Evolutionary conservation across 23 red algal genomes (phyloP).

Genomic region (Gracilaria domingensis): DNA sequence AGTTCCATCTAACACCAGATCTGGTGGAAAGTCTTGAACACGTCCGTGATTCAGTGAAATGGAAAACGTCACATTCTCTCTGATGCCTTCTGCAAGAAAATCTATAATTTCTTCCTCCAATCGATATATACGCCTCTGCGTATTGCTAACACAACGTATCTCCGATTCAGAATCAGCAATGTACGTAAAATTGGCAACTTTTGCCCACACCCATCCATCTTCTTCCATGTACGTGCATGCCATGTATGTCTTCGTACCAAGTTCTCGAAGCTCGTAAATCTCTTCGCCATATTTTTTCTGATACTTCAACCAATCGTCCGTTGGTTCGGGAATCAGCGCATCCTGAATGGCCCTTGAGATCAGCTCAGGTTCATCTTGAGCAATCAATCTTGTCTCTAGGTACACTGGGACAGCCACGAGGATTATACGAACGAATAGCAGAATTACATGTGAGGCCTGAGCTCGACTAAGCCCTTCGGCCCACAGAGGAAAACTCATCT

Average conservation of each 20-base stretch:
- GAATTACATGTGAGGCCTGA: background rate
- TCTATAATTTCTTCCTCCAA: background rate
- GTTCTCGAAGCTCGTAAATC: background rate
- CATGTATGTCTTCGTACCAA: background rate
- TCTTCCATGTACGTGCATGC: constrained; percentile 5
- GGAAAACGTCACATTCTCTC: background rate
- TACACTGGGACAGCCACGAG: constrained; percentile 1
- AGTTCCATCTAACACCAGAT: background rate
- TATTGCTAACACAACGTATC: background rate
- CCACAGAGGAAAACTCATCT: constrained; percentile 10
- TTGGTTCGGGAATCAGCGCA: background rate
- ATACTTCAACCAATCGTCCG: background rate
- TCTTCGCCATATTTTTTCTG: background rate
- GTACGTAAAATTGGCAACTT: background rate
- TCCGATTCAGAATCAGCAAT: background rate
- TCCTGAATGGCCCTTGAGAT: background rate
- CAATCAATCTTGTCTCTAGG: background rate
- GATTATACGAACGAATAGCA: background rate
- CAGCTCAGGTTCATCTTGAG: background rate
- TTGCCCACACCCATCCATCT: constrained; percentile 13
- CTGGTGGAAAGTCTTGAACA: background rate
- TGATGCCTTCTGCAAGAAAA: background rate
- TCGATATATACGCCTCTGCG: background rate
- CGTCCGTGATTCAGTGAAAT: background rate
- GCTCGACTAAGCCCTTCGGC: background rate